Base-by-base conservation (phyloP, 228 moss, liverwort and hornwort genomes). In the Sphagnum fallax region DNA sequence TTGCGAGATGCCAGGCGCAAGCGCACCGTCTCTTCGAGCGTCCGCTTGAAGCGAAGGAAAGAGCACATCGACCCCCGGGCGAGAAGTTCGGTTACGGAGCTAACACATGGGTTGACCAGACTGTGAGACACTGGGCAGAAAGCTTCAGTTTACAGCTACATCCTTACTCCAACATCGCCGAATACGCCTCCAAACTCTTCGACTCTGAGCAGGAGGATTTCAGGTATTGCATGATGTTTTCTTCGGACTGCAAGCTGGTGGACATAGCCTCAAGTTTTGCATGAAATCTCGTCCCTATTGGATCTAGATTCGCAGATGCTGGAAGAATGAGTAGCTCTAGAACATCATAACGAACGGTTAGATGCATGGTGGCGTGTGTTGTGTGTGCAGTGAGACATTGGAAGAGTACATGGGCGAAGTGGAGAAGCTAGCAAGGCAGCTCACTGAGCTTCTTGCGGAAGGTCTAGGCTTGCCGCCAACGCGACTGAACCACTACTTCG, bases 121-220 rank as follows among this genome's bases (percentile, higher is more conserved):
- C 76, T 49, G 81, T 79, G 51, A 85, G 79, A 76, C 81, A 81
- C 74, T 85, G 85, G 85, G 74, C 74, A 18, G 85, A 85, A 67
- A 81, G 81, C 60, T 81, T 85, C 65, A 79, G 78, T 18, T 67
- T 85, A 55, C 75, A 79, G 49, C 16, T 61, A 5, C 60, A 69
- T 16, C 69, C 69, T 53, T 72, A 70, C 16, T 12, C 69, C 49
- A 80, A 80, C 55, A 68, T 73, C 52, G 71, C 72, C 52, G 84
- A 84, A 65, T 84, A 80, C 68, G 80, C 84, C 11, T 75, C 77
- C 64, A 83, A 80, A 65, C 70, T 83, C 11, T 83, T 69, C 59
- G 69, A 77, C 74, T 49, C 61, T 5, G 80, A 80, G 12, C 64
- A 79, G 55, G 74, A 77, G 47, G 53, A 59, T 12, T 83, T 83